Conservation (phyloP, 768 basidiomycete genomes). For the Tremella mesenterica region DNA sequence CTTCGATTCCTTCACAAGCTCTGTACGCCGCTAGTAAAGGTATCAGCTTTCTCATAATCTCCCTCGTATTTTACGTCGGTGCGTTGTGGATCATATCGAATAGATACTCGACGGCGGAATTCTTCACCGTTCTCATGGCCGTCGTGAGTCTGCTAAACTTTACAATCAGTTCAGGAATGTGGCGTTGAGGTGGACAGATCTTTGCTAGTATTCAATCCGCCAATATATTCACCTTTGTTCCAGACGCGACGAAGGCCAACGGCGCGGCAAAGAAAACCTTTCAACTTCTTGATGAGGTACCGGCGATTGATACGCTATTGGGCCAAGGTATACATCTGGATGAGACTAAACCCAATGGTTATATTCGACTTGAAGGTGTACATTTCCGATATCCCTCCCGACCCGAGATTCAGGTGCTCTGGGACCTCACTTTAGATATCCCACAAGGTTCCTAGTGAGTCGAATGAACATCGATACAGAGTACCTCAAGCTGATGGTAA, state of each 20-base stretch:
- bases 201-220: constrained; percentile 65
- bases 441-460: constrained; percentile 46
- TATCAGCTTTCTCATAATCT: constrained; percentile 67
- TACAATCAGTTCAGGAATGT: too few relatives aligned
- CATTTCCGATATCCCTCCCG: constrained; percentile 45
- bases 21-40: constrained; percentile 70
- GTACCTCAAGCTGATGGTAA: too few relatives aligned
- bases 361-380: constrained; percentile 41
- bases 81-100: constrained; percentile 47
- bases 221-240: constrained; percentile 54
- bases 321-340: constrained; percentile 43
- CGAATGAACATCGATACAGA: too few relatives aligned
- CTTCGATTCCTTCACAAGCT: constrained; percentile 35
- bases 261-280: constrained; percentile 68
- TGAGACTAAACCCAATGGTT: constrained; percentile 42
- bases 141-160: constrained; percentile 22
- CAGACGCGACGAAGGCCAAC: constrained; percentile 71
- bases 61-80: constrained; percentile 51
- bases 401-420: constrained; percentile 41
- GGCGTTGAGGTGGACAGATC: constrained; percentile 11
- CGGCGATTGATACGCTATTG: constrained; percentile 54
- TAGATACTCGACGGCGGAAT: constrained; percentile 55
- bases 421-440: constrained; percentile 42
- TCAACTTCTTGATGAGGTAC: constrained; percentile 57
- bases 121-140: constrained; percentile 73